These are phyloP conservation scores for Claviceps sp. DNA, from an alignment of 2,329 filamentous ascomycete species.

Conservation along the genomic window DNA sequence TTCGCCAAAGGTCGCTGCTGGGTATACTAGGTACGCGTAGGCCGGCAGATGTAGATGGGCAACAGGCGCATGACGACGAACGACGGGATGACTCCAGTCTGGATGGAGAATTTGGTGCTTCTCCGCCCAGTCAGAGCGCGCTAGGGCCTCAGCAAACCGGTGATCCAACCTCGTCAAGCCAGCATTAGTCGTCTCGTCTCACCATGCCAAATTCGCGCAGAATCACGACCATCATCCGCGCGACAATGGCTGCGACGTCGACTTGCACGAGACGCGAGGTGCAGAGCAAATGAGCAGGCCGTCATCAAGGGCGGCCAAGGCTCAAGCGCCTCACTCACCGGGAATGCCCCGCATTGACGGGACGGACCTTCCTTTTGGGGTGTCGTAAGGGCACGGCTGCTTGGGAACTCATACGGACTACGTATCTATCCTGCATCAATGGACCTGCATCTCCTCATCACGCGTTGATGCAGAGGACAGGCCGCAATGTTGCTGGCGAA, in stretches of 20 bases:
- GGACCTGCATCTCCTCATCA: too few relatives aligned
- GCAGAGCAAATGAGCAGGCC: neutral
- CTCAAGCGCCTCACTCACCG: neutral
- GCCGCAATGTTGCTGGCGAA: neutral
- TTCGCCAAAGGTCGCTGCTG: neutral
- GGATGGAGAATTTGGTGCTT: neutral
- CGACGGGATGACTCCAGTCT: neutral
- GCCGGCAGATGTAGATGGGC: neutral
- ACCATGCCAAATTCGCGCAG: neutral
- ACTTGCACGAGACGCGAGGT: neutral
- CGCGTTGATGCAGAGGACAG: too few relatives aligned
- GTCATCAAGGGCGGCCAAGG: neutral
- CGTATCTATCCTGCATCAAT: too few relatives aligned
- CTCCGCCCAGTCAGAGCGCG: neutral
- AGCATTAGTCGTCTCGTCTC: neutral
- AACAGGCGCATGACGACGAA: neutral
- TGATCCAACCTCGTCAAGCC: neutral
- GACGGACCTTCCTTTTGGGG: neutral
- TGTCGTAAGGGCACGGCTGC: too few relatives aligned
- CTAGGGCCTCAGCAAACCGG: neutral
- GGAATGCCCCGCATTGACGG: neutral
- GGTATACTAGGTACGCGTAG: neutral
- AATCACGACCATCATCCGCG: neutral
- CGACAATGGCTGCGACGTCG: neutral
- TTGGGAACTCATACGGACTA: too few relatives aligned